Evolutionary conservation across 225 moss, liverwort and hornwort genomes (phyloP).

Genomic region (Marchantia polymorpha): DNA sequence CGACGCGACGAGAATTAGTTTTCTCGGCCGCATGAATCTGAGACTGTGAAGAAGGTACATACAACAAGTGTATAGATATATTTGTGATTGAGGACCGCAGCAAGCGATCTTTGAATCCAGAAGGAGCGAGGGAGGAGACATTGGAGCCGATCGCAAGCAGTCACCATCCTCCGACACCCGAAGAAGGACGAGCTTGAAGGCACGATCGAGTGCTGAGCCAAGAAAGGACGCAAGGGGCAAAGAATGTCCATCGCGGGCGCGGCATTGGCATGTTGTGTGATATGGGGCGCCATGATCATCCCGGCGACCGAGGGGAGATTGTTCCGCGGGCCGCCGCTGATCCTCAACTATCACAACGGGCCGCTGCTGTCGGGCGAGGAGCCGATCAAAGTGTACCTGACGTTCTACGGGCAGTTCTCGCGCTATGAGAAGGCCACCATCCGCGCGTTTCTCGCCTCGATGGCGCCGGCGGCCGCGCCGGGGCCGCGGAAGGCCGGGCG

Average conservation of each 20-base stretch:
- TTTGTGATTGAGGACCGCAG: not conserved
- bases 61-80: not conserved
- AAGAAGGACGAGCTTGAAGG: not conserved
- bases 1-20: not conserved
- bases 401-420: slow-evolving; percentile 73
- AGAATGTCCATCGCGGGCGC: slow-evolving; percentile 1
- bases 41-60: not conserved
- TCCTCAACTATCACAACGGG: slow-evolving; percentile 64
- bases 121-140: not conserved
- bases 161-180: not conserved
- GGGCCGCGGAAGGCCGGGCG: slow-evolving; percentile 13
- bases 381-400: slow-evolving; percentile 49
- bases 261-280: not conserved
- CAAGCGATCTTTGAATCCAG: not conserved
- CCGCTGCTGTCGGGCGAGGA: slow-evolving; percentile 46
- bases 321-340: slow-evolving; percentile 29
- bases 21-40: not conserved
- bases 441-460: slow-evolving; percentile 62
- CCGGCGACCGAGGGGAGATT: slow-evolving; percentile 10
- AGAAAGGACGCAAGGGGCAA: not conserved
- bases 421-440: slow-evolving; percentile 39
- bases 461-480: slow-evolving; percentile 43
- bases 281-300: not conserved
- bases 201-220: not conserved
- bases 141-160: not conserved